Evolutionary conservation across 179 eudicot species (phyloP).

Genomic region (Actinidia chinensis): DNA sequence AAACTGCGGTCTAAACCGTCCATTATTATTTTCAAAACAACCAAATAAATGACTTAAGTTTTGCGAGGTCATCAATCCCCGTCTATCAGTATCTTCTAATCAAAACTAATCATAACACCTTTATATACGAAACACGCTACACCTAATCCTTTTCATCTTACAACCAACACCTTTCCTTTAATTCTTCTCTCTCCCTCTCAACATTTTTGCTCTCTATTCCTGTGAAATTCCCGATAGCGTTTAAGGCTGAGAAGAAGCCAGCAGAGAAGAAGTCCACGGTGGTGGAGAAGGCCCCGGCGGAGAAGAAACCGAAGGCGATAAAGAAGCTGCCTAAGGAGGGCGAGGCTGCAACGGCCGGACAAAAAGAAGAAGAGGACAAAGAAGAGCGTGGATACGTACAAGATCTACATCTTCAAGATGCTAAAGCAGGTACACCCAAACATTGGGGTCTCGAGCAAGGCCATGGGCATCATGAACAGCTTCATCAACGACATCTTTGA

Average conservation of each 20-base stretch:
- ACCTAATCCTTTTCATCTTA: not conserved
- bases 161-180: not conserved
- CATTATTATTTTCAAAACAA: not conserved
- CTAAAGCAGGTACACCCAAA: slow-evolving; percentile 60
- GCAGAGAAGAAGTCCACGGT: slow-evolving; percentile 47
- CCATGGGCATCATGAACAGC: slow-evolving; percentile 66
- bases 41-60: not conserved
- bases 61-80: slow-evolving; percentile 38
- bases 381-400: slow-evolving; percentile 66
- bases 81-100: slow-evolving; percentile 20
- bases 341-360: slow-evolving; percentile 45
- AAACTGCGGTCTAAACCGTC: no score
- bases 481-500: slow-evolving; percentile 60
- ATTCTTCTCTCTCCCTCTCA: not conserved
- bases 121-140: slow-evolving; percentile 8
- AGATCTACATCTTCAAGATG: slow-evolving; percentile 71
- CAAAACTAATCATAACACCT: not conserved
- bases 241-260: slow-evolving; percentile 57
- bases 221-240: slow-evolving; percentile 36
- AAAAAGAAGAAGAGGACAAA: slow-evolving; percentile 66
- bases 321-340: slow-evolving; percentile 61
- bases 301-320: slow-evolving; percentile 65
- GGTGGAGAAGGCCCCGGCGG: slow-evolving; percentile 54
- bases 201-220: not conserved
- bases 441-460: slow-evolving; percentile 59